A percentile compares a stretch with the other conserved stretches of the same genome.
Evolutionary conservation across 805 yeast species (phyloP).

Genomic region (Barnettozyma californica): DNA sequence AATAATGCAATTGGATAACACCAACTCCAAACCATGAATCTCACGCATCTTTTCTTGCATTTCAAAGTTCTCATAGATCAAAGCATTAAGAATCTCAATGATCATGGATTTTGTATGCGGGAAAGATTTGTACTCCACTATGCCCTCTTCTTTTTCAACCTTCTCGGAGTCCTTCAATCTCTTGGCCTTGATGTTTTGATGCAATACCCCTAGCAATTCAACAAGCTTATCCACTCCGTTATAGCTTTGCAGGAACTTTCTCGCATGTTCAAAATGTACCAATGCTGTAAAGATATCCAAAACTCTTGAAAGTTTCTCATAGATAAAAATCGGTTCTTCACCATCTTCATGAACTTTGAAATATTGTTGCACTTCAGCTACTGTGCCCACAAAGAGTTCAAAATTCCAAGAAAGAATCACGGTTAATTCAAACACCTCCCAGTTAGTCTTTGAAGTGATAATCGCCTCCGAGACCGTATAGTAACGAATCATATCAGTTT

Average conservation of each 20-base stretch:
- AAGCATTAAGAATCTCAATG: constrained; percentile 58
- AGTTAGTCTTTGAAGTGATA: constrained; percentile 31
- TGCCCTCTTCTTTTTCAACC: constrained; percentile 7
- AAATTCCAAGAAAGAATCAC: constrained; percentile 36
- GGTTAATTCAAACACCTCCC: constrained; percentile 34
- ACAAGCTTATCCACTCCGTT: constrained; percentile 32
- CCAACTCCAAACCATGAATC: constrained; percentile 60
- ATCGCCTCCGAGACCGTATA: constrained; percentile 28
- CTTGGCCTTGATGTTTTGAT: constrained; percentile 30
- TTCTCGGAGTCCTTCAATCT: constrained; percentile 21
- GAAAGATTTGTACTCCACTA: constrained; percentile 34
- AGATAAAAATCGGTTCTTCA: constrained; percentile 20
- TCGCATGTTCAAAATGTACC: constrained; percentile 30
- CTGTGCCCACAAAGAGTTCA: constrained; percentile 25
- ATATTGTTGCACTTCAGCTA: constrained; percentile 20
- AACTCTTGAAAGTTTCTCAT: constrained; percentile 25
- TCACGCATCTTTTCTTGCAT: constrained; percentile 67
- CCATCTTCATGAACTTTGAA: constrained; percentile 19
- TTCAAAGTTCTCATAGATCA: constrained; percentile 44
- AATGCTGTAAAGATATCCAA: constrained; percentile 32
- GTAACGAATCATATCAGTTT: constrained; percentile 14
- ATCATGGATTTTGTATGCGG: constrained; percentile 64
- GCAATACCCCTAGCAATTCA: constrained; percentile 27
- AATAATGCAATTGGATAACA: constrained; percentile 76
- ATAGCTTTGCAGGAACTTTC: constrained; percentile 32